Percentiles rank a stretch among this genome's conserved stretches.
Evolutionary conservation across 139 green algal species (phyloP).

Genomic region (Tetratostichococcus sp.): DNA sequence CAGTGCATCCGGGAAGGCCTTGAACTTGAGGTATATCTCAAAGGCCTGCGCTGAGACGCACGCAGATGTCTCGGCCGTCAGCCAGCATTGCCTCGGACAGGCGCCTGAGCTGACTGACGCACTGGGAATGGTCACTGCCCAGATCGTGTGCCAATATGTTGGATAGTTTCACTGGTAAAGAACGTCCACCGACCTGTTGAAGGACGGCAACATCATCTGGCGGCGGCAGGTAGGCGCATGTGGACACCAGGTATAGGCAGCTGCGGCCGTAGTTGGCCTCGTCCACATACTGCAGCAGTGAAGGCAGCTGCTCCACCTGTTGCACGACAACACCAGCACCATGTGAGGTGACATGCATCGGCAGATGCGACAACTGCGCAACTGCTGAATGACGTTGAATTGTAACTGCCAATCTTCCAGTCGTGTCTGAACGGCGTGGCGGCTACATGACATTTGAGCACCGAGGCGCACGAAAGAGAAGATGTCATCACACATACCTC

Average conservation of each 20-base stretch:
- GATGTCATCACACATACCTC: too few relatives aligned
- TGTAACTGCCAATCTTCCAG: too few relatives aligned
- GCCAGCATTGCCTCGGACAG: too few relatives aligned
- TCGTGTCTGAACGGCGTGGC: too few relatives aligned
- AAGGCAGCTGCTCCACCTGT: constrained; percentile 73
- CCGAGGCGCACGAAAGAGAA: too few relatives aligned
- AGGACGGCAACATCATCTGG: constrained; percentile 86
- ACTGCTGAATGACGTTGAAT: too few relatives aligned
- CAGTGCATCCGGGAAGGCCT: constrained; percentile 75
- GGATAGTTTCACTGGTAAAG: constrained; percentile 67
- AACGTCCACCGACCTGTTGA: not conserved
- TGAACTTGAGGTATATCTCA: constrained; percentile 2
- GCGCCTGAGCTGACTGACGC: too few relatives aligned
- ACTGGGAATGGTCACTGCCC: too few relatives aligned
- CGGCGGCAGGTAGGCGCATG: constrained; percentile 87
- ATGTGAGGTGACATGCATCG: not conserved
- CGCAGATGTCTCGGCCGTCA: too few relatives aligned
- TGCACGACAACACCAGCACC: not conserved
- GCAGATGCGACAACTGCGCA: too few relatives aligned
- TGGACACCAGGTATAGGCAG: constrained; percentile 91
- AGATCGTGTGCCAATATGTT: too few relatives aligned
- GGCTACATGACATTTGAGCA: too few relatives aligned
- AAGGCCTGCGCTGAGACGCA: not conserved
- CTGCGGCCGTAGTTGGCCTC: constrained; percentile 82
- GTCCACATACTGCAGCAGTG: constrained; percentile 76